Conservation (phyloP, 495 filamentous ascomycete genomes). For the Hypoxylon perforatum region DNA sequence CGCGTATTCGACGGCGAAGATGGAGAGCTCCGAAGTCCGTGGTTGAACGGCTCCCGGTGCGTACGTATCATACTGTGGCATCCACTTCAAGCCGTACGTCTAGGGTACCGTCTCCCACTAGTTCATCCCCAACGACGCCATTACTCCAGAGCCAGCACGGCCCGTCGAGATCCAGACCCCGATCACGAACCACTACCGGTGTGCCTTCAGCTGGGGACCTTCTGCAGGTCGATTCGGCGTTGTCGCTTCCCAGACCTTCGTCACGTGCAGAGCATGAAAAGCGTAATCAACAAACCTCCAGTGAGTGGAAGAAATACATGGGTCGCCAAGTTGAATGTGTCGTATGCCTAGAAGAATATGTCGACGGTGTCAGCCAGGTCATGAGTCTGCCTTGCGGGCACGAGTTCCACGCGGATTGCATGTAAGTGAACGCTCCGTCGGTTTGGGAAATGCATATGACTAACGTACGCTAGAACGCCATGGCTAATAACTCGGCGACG, state of each 20-base stretch:
- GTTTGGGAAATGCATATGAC: conserved; percentile 11
- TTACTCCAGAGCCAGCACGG: conserved; percentile 70
- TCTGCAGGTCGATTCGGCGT: conserved; percentile 49
- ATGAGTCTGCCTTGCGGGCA: conserved; percentile 99
- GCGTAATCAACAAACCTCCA: conserved; percentile 57
- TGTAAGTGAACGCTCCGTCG: conserved; percentile 71
- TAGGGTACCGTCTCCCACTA: conserved; percentile 63
- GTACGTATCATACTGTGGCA: conserved; percentile 89
- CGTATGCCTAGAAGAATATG: conserved; percentile 97
- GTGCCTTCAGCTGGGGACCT: conserved; percentile 58
- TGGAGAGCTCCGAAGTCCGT: conserved; percentile 98
- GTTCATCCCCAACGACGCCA: conserved; percentile 79
- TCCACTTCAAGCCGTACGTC: conserved; percentile 68
- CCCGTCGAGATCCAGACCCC: conserved; percentile 65
- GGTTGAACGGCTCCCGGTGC: conserved; percentile 92
- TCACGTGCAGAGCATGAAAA: conserved; percentile 59
- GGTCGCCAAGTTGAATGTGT: conserved; percentile 93
- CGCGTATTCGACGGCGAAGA: conserved; percentile 85
- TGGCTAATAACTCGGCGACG: conserved; percentile 95
- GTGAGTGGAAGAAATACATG: conserved; percentile 83
- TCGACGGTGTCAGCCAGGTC: conserved; percentile 91
- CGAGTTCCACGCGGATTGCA: conserved; percentile 98
- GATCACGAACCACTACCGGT: conserved; percentile 74
- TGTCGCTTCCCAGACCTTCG: conserved; percentile 44
- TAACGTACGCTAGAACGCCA: conserved; percentile 77